phyloP scores from a whole-genome alignment of 495 filamentous ascomycete species.

The Astrocystis sublimbata region DNA sequence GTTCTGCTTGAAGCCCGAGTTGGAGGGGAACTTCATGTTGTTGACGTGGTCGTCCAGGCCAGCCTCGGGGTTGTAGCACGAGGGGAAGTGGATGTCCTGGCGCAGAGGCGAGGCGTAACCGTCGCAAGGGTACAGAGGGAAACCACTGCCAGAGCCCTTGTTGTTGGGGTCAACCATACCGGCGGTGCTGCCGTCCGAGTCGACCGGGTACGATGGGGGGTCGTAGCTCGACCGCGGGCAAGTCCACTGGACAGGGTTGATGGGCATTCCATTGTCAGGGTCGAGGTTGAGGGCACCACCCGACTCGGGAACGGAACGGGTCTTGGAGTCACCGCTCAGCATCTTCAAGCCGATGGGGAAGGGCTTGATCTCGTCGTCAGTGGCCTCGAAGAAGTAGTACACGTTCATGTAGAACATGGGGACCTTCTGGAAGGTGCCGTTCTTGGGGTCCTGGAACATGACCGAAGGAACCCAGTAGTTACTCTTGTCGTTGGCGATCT shows the following conservation, averaged over 20 bases:
- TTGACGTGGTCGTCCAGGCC: slow-evolving; percentile 52
- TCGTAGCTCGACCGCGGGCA: slow-evolving; percentile 49
- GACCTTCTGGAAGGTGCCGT: slow-evolving; percentile 65
- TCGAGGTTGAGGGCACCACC: slow-evolving; percentile 39
- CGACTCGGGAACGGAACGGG: slow-evolving; percentile 41
- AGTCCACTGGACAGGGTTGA: slow-evolving; percentile 48
- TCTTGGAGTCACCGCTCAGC: slow-evolving; percentile 62
- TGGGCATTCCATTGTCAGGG: slow-evolving; percentile 38
- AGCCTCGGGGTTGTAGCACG: slow-evolving; percentile 60
- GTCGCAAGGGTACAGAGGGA: slow-evolving; percentile 53
- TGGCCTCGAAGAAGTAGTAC: slow-evolving; percentile 68
- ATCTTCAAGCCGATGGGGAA: slow-evolving; percentile 75
- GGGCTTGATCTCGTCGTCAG: slow-evolving; percentile 59
- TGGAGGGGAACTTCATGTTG: slow-evolving; percentile 55
- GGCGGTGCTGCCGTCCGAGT: slow-evolving; percentile 47
- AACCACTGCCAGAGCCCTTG: slow-evolving; percentile 49
- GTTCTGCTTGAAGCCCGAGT: slow-evolving; percentile 52
- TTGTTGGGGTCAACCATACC: slow-evolving; percentile 54
- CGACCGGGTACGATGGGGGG: slow-evolving; percentile 52
- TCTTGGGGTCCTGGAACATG: slow-evolving; percentile 61
- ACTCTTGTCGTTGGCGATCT: slow-evolving; percentile 65
- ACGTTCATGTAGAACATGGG: slow-evolving; percentile 59
- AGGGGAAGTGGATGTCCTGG: slow-evolving; percentile 53
- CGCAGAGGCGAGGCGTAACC: slow-evolving; percentile 59
- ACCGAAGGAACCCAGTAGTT: slow-evolving; percentile 78